These are phyloP conservation scores for Fusarium foetens DNA, from an alignment of 2,329 filamentous ascomycete species.

Conservation along the genomic window DNA sequence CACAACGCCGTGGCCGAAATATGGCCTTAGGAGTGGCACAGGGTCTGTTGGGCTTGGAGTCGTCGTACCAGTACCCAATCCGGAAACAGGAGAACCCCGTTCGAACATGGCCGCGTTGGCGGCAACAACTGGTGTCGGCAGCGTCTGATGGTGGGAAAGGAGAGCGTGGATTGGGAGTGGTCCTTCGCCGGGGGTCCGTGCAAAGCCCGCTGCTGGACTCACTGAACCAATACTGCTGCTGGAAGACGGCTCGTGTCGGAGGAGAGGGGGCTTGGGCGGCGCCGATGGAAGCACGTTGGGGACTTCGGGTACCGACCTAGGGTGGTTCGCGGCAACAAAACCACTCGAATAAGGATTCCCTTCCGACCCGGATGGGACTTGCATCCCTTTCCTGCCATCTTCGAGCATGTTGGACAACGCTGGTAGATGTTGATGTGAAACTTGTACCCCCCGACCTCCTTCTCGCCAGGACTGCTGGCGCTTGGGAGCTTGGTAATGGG, in stretches of 20 bases:
- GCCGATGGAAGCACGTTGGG: conserved; percentile 45
- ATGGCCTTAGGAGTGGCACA: conserved; percentile 17
- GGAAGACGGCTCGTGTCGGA: conserved; percentile 60
- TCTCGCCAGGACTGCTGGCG: conserved; percentile 46
- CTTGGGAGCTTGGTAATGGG: conserved; percentile 42
- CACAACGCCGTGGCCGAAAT: conserved; percentile 38
- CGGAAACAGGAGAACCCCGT: conserved; percentile 33
- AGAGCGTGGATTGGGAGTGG: conserved; percentile 66
- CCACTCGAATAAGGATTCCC: conserved; percentile 42
- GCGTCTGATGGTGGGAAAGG: conserved; percentile 55
- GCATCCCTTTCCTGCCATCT: conserved; percentile 42
- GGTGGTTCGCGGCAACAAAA: conserved; percentile 46
- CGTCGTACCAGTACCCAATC: conserved; percentile 29
- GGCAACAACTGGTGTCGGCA: conserved; percentile 30
- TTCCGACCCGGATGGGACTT: conserved; percentile 34
- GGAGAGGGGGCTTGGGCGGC: conserved; percentile 50
- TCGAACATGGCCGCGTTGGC: conserved; percentile 31
- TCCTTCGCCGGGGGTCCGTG: conserved; percentile 60
- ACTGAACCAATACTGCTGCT: conserved; percentile 55
- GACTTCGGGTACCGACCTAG: conserved; percentile 44
- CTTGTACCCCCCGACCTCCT: conserved; percentile 32
- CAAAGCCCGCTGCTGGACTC: conserved; percentile 50
- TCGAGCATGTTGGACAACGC: conserved; percentile 61
- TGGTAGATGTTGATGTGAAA: conserved; percentile 52
- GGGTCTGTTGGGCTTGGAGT: conserved; percentile 44